These are phyloP conservation scores for Ailanthus altissimus DNA, from an alignment of 345 rosid species.

Conservation along the genomic window DNA sequence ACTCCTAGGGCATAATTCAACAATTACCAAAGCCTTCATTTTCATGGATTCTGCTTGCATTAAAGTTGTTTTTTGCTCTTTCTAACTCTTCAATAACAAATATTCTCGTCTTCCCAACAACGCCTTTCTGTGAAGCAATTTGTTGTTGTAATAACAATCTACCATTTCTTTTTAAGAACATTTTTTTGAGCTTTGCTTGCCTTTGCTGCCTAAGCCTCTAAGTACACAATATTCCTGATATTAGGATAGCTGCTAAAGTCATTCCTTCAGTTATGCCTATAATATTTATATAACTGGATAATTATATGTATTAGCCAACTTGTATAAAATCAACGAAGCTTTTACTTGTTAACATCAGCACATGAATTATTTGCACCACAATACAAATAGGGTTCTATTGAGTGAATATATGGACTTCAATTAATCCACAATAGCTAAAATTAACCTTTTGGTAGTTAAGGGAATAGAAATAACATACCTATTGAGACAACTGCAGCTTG, in stretches of 20 bases:
- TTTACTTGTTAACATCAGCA: too few relatives aligned
- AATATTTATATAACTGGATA: background rate
- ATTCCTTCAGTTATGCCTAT: slow-evolving; percentile 18
- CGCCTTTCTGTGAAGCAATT: slow-evolving; percentile 18
- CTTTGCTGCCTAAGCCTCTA: slow-evolving; percentile 11
- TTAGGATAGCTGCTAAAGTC: background rate
- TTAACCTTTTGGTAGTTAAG: too few relatives aligned
- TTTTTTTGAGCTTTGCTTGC: slow-evolving; percentile 12
- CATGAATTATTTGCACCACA: background rate
- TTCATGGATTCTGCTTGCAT: slow-evolving; percentile 18
- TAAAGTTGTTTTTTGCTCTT: slow-evolving; percentile 27
- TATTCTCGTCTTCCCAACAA: slow-evolving; percentile 15
- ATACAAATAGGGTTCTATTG: too few relatives aligned
- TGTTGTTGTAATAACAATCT: slow-evolving; percentile 29
- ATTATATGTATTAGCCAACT: too few relatives aligned
- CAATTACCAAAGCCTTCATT: slow-evolving; percentile 31
- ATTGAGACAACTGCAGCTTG: background rate
- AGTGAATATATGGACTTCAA: too few relatives aligned
- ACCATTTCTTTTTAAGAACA: slow-evolving; percentile 24
- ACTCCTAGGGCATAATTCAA: too few relatives aligned
- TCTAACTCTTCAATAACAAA: slow-evolving; percentile 24
- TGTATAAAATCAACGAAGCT: too few relatives aligned
- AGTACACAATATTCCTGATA: slow-evolving; percentile 3
- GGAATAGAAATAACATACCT: background rate
- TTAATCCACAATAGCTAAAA: too few relatives aligned